These are phyloP conservation scores for Ganoderma boninense DNA, from an alignment of 1,284 basidiomycete genomes.

Conservation along the genomic window DNA sequence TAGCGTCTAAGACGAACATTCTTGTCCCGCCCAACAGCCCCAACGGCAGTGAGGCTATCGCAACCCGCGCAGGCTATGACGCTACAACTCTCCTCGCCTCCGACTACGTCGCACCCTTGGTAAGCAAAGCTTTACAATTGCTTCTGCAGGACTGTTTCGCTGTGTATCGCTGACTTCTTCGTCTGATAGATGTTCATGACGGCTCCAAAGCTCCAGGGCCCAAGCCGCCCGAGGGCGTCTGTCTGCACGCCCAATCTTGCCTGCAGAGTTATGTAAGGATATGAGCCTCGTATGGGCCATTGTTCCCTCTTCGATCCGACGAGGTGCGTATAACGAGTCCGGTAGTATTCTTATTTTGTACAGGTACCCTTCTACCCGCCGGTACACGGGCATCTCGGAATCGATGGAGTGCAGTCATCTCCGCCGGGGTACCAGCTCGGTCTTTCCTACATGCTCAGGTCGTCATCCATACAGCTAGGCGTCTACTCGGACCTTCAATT, in stretches of 20 bases:
- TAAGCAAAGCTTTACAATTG: constrained; percentile 9
- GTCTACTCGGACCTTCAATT: not conserved
- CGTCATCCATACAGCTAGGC: not conserved
- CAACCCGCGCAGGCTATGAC: constrained; percentile 5
- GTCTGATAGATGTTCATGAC: constrained; percentile 9
- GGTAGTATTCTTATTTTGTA: not conserved
- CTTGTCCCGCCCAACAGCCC: not conserved
- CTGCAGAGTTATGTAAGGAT: not conserved
- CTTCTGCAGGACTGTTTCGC: not conserved
- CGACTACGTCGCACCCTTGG: constrained; percentile 11
- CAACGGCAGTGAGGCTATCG: not conserved
- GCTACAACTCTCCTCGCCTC: constrained; percentile 4
- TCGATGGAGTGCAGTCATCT: not conserved
- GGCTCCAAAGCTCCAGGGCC: not conserved
- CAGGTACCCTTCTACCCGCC: not conserved
- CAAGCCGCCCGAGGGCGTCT: not conserved
- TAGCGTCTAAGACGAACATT: not conserved
- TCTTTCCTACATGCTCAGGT: not conserved
- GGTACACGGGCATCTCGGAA: not conserved
- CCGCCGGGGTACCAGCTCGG: not conserved
- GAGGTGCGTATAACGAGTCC: not conserved
- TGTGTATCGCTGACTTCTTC: not conserved
- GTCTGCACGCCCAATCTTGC: constrained; percentile 1
- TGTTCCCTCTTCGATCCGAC: not conserved
- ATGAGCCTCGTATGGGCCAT: not conserved